Percentiles rank a stretch among this genome's conserved stretches.
Evolutionary conservation across 2,329 filamentous ascomycete genomes (phyloP).

Genomic region (Fusarium austroafricanum): DNA sequence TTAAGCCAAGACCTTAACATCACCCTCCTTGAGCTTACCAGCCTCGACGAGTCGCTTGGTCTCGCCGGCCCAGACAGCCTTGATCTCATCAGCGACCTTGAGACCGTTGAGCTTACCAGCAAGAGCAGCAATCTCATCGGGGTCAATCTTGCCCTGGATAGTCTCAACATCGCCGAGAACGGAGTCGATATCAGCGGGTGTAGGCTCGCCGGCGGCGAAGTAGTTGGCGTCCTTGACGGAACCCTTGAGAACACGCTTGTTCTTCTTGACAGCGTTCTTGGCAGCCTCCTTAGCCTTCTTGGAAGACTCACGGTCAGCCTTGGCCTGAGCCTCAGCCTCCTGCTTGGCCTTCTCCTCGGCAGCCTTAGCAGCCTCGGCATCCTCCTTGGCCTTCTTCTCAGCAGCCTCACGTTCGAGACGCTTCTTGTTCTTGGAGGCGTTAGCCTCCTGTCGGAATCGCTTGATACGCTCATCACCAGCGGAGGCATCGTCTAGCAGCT

Average conservation of each 20-base stretch:
- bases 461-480: constrained; percentile 95
- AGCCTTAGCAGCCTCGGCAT: constrained; percentile 83
- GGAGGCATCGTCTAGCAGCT: constrained; percentile 87
- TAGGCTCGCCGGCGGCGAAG: constrained; percentile 81
- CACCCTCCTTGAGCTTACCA: constrained; percentile 88
- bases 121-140: constrained; percentile 88
- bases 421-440: constrained; percentile 97
- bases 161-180: constrained; percentile 88
- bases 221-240: constrained; percentile 99
- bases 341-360: constrained; percentile 83
- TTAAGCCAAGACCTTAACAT: constrained; percentile 73
- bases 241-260: constrained; percentile 95
- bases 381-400: constrained; percentile 86
- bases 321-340: constrained; percentile 88
- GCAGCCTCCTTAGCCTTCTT: constrained; percentile 99
- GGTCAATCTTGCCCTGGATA: constrained; percentile 87
- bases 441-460: constrained; percentile 92
- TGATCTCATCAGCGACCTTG: constrained; percentile 86
- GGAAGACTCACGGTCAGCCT: constrained; percentile 80
- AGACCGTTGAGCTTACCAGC: constrained; percentile 82
- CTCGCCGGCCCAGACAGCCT: constrained; percentile 82
- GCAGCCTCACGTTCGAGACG: constrained; percentile 89
- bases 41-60: constrained; percentile 80
- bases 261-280: constrained; percentile 99
- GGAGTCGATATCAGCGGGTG: constrained; percentile 81